Percentiles rank a stretch among this genome's conserved stretches.
These are phyloP conservation scores for Bipolaris victoriae DNA, from an alignment of 2,329 filamentous ascomycete genomes.

Conservation along the genomic window DNA sequence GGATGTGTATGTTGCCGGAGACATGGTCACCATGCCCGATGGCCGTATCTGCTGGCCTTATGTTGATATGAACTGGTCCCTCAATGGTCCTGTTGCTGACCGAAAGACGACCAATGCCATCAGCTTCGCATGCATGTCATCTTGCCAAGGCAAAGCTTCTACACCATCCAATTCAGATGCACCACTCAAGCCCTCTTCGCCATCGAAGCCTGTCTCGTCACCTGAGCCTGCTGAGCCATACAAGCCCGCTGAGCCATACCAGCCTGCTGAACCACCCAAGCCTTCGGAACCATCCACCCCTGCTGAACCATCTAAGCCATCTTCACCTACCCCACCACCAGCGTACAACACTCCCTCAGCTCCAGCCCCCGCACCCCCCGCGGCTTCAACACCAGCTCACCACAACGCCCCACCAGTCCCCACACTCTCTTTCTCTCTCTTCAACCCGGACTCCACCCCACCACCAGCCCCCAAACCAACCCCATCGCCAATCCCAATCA, in stretches of 20 bases:
- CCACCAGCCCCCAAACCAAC: background rate
- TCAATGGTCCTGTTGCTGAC: slow-evolving; percentile 50
- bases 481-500: background rate
- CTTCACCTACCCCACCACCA: background rate
- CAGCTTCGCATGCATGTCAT: slow-evolving; percentile 60
- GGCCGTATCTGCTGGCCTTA: slow-evolving; percentile 68
- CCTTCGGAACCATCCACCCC: background rate
- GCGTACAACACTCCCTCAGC: background rate
- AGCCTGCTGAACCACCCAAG: background rate
- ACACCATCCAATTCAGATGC: background rate
- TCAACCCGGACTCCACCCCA: background rate
- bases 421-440: background rate
- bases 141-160: background rate
- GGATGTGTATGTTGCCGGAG: slow-evolving; percentile 65
- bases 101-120: slow-evolving; percentile 51
- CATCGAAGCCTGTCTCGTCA: background rate
- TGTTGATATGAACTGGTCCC: slow-evolving; percentile 61
- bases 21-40: slow-evolving; percentile 66
- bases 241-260: background rate
- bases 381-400: background rate
- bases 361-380: background rate
- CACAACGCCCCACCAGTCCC: background rate
- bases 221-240: background rate
- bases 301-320: background rate
- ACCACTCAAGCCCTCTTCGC: background rate